Base-by-base conservation (phyloP, 2,329 filamentous ascomycete species). In the Aspergillus sp. region DNA sequence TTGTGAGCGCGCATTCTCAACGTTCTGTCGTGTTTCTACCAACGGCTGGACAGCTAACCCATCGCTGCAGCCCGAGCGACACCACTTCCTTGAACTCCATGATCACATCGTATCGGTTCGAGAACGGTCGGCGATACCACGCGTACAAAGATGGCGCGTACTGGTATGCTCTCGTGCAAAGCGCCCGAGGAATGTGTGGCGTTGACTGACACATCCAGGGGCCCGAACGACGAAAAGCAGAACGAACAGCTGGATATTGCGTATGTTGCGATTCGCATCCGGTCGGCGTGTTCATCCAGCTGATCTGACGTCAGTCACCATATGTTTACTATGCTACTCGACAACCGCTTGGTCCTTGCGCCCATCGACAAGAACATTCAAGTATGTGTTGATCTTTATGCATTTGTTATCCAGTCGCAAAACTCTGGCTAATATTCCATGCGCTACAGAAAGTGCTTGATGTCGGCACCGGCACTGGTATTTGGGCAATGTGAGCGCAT, bases 51-150 rank as follows among this genome's bases (percentile, higher is more conserved):
- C 4, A 32, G 3, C 16, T 21, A 25, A 50, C 16, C 25, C 7
- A 20, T 44, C 11, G 6, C 44, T 13, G 5, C 45, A 61, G 58
- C 42, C 50, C 49, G 14, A 59, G 58, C 36, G 58, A 61, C 23
- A 61, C 58, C 25, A 59, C 58, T 1, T 59, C 57, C 14, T 38
- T 61, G 5, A 55, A 58, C 40, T 59, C 58, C n/a, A 54, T 56
- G 50, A 61, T 61, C 31, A 59, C 57, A 5, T 47, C 64, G 13
- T 66, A 62, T 49, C 58, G 61, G n/a, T 58, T 54, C 36, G 65
- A 67, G 48, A 67, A 69, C 47, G 67, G 67, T 29, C 58, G 67
- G 16, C 61, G 64, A 21, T 70, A 70, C 45, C 64, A 68, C 50
- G 60, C 64, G 19, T 69, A 62, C 45, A 64, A 64, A 38, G 66